phyloP scores from a whole-genome alignment of 805 yeast genomes.

The Teunomyces cretensis region DNA sequence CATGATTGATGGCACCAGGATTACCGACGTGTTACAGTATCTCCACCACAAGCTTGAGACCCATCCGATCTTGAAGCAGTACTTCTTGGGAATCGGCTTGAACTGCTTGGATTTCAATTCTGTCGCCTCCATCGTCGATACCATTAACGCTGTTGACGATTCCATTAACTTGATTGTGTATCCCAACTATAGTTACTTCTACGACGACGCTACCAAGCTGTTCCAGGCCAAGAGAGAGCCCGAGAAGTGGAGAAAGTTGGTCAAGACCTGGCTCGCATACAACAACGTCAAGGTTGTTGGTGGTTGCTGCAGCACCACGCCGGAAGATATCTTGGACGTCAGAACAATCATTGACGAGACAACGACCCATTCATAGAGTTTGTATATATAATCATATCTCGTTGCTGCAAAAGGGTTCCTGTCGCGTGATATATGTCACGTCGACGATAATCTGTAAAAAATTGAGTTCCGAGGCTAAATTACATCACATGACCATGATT shows the following conservation, averaged over 20 bases:
- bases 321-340: slow-evolving; percentile 37
- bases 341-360: slow-evolving; percentile 5
- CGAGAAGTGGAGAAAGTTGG: slow-evolving; percentile 38
- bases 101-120: slow-evolving; percentile 59
- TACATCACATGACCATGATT: no score
- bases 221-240: slow-evolving; percentile 19
- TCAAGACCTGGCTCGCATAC: slow-evolving; percentile 37
- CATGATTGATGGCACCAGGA: slow-evolving; percentile 33
- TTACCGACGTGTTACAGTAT: slow-evolving; percentile 20
- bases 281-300: slow-evolving; percentile 55
- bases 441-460: no score
- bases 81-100: slow-evolving; percentile 57
- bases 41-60: slow-evolving; percentile 11
- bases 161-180: slow-evolving; percentile 51
- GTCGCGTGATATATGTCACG: no score
- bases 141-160: slow-evolving; percentile 20
- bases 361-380: neutral
- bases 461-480: no score
- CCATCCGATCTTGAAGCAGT: slow-evolving; percentile 12
- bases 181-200: slow-evolving; percentile 76
- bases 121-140: slow-evolving; percentile 41
- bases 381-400: neutral
- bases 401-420: neutral
- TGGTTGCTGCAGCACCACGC: slow-evolving; percentile 75
- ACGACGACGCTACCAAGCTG: slow-evolving; percentile 46